Percentiles rank a stretch among this genome's conserved stretches.
These are phyloP conservation scores for Lentinula boryana DNA, from an alignment of 768 basidiomycete genomes.

Conservation along the genomic window DNA sequence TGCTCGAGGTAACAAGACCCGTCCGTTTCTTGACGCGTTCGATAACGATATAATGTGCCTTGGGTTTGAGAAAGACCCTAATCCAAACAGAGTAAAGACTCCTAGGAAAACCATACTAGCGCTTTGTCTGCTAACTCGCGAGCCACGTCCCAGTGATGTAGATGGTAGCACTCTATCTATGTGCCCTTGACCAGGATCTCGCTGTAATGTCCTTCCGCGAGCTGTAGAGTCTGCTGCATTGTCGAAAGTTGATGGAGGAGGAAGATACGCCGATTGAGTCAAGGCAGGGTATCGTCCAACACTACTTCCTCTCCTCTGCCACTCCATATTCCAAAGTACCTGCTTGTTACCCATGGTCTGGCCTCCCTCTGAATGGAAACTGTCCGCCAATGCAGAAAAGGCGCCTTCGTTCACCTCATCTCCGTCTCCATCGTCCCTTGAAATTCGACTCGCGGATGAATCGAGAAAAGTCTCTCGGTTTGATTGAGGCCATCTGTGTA, in stretches of 20 bases:
- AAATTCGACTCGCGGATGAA: conserved; percentile 10
- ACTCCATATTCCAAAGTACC: conserved; percentile 66
- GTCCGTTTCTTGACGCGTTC: conserved; percentile 27
- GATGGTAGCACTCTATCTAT: conserved; percentile 17
- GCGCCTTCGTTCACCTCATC: conserved; percentile 47
- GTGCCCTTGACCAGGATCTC: conserved; percentile 23
- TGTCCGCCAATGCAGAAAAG: conserved; percentile 58
- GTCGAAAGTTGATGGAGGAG: conserved; percentile 23
- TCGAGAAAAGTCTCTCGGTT: conserved; percentile 21
- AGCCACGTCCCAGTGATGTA: conserved; percentile 30
- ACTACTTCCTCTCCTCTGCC: conserved; percentile 34
- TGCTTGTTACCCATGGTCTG: conserved; percentile 39
- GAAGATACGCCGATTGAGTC: conserved; percentile 26
- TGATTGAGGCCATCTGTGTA: conserved; percentile 21
- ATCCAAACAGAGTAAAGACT: conserved; percentile 66
- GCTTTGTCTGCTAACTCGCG: conserved; percentile 63
- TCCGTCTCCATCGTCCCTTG: conserved; percentile 26
- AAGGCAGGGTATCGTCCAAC: conserved; percentile 30
- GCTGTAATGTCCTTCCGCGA: conserved; percentile 42
- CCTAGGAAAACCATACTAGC: conserved; percentile 81
- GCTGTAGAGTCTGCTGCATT: conserved; percentile 18
- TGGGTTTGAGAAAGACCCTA: conserved; percentile 43
- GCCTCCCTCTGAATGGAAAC: conserved; percentile 71
- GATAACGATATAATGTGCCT: conserved; percentile 11
- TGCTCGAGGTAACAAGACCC: conserved; percentile 32